Evolutionary conservation across 352 stramenopile genomes (phyloP), one percentile per base, ranked within the genome.

Genomic region (Globisporangium apiculatum): DNA sequence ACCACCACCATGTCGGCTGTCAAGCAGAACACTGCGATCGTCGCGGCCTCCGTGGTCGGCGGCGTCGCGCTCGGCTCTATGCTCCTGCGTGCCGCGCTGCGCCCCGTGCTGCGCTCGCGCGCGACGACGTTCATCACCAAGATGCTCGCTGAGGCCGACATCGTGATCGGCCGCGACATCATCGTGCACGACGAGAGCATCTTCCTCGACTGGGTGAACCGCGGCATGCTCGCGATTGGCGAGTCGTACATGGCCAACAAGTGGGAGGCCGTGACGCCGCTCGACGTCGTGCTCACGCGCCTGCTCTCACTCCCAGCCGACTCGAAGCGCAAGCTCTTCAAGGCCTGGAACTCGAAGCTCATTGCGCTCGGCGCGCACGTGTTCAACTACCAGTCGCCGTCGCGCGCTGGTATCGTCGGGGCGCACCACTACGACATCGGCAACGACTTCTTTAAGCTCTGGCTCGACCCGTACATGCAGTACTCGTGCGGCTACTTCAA

Each of bases 401-500:
- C 81, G 62, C 79, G 83, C 38, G 81, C 83, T 31, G 81, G 83
- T 14, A 94, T 94, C 35, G 83, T 94, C 51, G 83, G 81, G 45
- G 79, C 81, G 42, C 79, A 91, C 76, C 83, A 94, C 71, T 94
- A 94, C 69, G 83, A 94, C 64, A 75, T 94, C 41, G 83, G 83
- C 58, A 94, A 94, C 69, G 83, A 94, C 64, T 94, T 94, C 53
- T 94, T 91, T 75, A 89, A 91, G 75, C 79, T 91, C 62, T 94
- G 83, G 83, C 70, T 94, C 8, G 83, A 91, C 75, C 81, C 79
- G 35, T 83, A 87, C 70, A 89, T 94, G 79, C 83, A 94, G 66
- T 94, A 94, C 75, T 91, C 79, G 67, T 91, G 83, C 66, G 83
- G 74, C 42, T 94, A 94, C 68, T 94, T 71, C 69, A 91, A 94